phyloP scores from a whole-genome alignment of 208 protist genomes.

The Trypanosoma cruzi region DNA sequence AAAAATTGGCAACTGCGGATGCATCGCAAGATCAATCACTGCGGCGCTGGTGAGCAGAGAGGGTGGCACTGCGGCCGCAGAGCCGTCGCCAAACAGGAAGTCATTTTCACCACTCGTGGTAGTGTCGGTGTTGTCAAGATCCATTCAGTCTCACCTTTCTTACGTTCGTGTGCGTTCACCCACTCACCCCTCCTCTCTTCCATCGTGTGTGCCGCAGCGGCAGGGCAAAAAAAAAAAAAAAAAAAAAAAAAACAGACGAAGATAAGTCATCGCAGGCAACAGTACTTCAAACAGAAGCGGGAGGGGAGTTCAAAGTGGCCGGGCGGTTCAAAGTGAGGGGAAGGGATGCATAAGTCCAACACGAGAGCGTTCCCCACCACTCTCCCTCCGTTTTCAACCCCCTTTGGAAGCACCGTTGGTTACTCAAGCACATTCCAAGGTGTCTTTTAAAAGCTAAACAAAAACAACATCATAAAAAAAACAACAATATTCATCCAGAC shows the following conservation, averaged over 20 bases:
- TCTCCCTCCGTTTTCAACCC: neutral
- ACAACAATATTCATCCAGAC: too few species aligned
- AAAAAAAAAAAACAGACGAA: neutral
- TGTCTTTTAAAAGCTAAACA: too few species aligned
- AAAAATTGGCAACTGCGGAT: constrained; percentile 71
- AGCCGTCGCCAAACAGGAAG: constrained; percentile 65
- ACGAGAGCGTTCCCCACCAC: neutral
- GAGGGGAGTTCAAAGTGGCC: neutral
- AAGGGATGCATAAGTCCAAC: too few species aligned
- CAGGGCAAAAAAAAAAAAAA: neutral
- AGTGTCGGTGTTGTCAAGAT: constrained; percentile 43
- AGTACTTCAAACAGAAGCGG: neutral
- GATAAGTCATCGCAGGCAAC: neutral
- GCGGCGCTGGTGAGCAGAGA: constrained; percentile 55
- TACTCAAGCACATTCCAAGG: too few species aligned
- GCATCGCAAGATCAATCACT: constrained; percentile 82
- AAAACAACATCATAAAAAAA: too few species aligned
- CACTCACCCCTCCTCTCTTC: neutral
- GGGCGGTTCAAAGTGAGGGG: too few species aligned
- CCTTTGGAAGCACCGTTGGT: too few species aligned
- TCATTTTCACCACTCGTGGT: constrained; percentile 46
- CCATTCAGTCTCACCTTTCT: constrained; percentile 38
- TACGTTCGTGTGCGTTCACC: neutral
- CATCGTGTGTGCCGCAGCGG: neutral
- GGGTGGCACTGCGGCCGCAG: constrained; percentile 55